phyloP scores from a whole-genome alignment of 2,329 filamentous ascomycete genomes.

The Tolypocladium inflatum region DNA sequence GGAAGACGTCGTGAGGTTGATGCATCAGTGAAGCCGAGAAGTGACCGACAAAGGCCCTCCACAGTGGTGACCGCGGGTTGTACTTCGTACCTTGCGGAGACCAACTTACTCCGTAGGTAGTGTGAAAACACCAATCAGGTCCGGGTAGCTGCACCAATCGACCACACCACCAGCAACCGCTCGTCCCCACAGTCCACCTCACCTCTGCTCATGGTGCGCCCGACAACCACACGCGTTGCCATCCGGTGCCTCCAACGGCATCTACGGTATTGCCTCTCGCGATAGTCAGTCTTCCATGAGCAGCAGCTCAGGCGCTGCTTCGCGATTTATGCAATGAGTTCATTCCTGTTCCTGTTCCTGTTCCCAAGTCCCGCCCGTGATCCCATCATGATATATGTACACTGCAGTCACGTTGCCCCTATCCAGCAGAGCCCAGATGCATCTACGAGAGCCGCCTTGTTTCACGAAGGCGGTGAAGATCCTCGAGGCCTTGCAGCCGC shows the following conservation, averaged over 20 bases:
- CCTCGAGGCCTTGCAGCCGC: neutral
- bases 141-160: neutral
- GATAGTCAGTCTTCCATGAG: neutral
- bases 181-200: neutral
- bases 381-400: slow-evolving; percentile 32
- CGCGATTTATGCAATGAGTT: slow-evolving; percentile 16
- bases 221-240: neutral
- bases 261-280: neutral
- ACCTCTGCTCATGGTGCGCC: neutral
- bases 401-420: slow-evolving; percentile 21
- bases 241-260: neutral
- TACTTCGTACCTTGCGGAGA: no score
- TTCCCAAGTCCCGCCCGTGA: slow-evolving; percentile 17
- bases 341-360: slow-evolving; percentile 20
- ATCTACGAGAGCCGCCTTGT: neutral
- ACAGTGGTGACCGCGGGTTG: no score
- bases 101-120: no score
- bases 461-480: neutral
- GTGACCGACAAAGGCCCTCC: neutral
- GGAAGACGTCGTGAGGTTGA: neutral
- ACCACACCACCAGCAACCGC: neutral
- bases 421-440: slow-evolving; percentile 11
- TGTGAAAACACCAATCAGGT: neutral
- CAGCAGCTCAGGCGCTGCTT: neutral
- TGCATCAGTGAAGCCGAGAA: neutral